Conservation (phyloP, 2,329 filamentous ascomycete species). For the Ophiostoma tasmaniense region DNA sequence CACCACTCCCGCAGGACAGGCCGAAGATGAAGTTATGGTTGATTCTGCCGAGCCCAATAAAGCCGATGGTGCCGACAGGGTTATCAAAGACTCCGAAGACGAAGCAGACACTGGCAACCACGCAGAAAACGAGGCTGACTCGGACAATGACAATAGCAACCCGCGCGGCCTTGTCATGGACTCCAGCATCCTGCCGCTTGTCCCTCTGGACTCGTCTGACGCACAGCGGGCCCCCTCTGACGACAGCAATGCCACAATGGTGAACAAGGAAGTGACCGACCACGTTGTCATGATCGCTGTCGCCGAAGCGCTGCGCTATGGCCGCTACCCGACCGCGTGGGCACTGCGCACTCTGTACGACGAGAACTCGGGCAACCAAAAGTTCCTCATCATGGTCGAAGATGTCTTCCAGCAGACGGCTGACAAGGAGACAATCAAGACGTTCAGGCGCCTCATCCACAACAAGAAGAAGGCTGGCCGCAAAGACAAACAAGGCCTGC, state of each 20-base stretch:
- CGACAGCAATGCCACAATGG: conserved; percentile 22
- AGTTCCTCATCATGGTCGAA: conserved; percentile 49
- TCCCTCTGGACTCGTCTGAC: not conserved
- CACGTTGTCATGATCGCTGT: conserved; percentile 50
- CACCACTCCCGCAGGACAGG: not conserved
- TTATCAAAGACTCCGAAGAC: not conserved
- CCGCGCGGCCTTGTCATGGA: conserved; percentile 1
- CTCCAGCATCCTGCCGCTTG: not conserved
- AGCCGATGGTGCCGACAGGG: not conserved
- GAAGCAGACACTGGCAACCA: conserved; percentile 7
- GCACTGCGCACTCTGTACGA: conserved; percentile 53
- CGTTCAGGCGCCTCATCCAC: conserved; percentile 44
- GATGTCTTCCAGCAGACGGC: conserved; percentile 50
- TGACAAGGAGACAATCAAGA: conserved; percentile 40
- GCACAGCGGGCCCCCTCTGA: conserved; percentile 17
- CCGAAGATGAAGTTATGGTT: not conserved
- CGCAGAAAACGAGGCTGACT: not conserved
- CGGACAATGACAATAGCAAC: not conserved
- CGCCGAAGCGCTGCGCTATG: conserved; percentile 47
- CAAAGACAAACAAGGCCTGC: conserved; percentile 41
- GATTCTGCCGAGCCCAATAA: not conserved
- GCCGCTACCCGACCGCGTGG: conserved; percentile 54
- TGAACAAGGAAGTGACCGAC: conserved; percentile 39
- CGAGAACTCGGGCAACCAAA: conserved; percentile 42
- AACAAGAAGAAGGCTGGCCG: conserved; percentile 50